Conservation (phyloP, 2,329 filamentous ascomycete species). For the Cylindrodendrum hubeiense region DNA sequence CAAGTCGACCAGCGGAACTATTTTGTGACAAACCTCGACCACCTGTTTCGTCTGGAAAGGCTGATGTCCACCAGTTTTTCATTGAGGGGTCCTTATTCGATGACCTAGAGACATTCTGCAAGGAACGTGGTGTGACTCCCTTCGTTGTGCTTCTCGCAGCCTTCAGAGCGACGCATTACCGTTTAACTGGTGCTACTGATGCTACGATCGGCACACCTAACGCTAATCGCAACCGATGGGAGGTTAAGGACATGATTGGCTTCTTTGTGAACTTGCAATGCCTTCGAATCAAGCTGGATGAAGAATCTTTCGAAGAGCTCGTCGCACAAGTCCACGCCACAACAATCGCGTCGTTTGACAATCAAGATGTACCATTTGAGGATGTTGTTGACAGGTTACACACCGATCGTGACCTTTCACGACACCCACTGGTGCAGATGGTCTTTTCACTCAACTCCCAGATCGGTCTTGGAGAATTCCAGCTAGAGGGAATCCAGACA, state of each 20-base stretch:
- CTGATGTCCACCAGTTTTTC: slow-evolving; percentile 7
- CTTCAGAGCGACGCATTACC: slow-evolving; percentile 41
- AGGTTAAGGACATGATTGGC: slow-evolving; percentile 31
- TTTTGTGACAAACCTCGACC: slow-evolving; percentile 24
- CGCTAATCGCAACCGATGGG: slow-evolving; percentile 29
- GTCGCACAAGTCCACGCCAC: slow-evolving; percentile 32
- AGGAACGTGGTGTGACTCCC: background rate
- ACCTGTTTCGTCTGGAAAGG: slow-evolving; percentile 21
- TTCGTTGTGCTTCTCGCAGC: slow-evolving; percentile 36
- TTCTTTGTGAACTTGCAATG: slow-evolving; percentile 43
- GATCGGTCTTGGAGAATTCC: slow-evolving; percentile 9
- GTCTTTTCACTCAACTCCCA: slow-evolving; percentile 36
- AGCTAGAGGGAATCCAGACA: slow-evolving; percentile 21
- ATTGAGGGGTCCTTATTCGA: slow-evolving; percentile 22
- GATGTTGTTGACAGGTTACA: slow-evolving; percentile 29
- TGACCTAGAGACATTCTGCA: slow-evolving; percentile 25
- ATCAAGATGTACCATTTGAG: slow-evolving; percentile 43
- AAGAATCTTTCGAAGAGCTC: slow-evolving; percentile 30
- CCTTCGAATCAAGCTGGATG: slow-evolving; percentile 32
- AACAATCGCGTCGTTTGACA: slow-evolving; percentile 24
- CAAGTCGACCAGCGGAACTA: slow-evolving; percentile 22
- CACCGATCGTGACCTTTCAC: slow-evolving; percentile 22
- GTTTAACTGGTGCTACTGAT: slow-evolving; percentile 37
- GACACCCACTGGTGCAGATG: slow-evolving; percentile 33
- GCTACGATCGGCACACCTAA: slow-evolving; percentile 37